These are phyloP conservation scores for Phytophthora chlamydospora DNA, from an alignment of 352 stramenopile species.

Conservation along the genomic window DNA sequence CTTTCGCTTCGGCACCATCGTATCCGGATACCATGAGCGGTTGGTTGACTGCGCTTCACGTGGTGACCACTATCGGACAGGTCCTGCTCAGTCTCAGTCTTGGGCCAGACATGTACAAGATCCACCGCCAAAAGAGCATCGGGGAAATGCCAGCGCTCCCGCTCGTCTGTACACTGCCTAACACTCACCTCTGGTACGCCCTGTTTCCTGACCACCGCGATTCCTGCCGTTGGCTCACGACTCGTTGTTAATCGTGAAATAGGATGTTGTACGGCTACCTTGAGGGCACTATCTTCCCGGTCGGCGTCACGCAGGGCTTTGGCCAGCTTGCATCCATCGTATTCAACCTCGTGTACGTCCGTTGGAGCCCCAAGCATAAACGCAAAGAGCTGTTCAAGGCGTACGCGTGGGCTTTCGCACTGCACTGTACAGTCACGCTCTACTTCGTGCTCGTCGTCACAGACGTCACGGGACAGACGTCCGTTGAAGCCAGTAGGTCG, in stretches of 20 bases:
- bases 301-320: constrained; percentile 27
- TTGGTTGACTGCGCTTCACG: constrained; percentile 21
- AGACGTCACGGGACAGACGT: constrained; percentile 31
- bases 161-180: constrained; percentile 21
- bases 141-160: constrained; percentile 23
- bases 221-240: no score
- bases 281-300: constrained; percentile 25
- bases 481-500: constrained; percentile 5
- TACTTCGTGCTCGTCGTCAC: constrained; percentile 42
- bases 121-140: constrained; percentile 20
- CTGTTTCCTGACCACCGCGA: no score
- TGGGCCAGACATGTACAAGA: constrained; percentile 23
- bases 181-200: constrained; percentile 29
- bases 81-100: constrained; percentile 29
- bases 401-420: constrained; percentile 1
- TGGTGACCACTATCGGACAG: constrained; percentile 21
- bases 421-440: constrained; percentile 23
- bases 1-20: neutral
- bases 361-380: constrained; percentile 12
- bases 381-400: constrained; percentile 14
- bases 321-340: constrained; percentile 14
- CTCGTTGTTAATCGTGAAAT: no score
- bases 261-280: constrained; percentile 31
- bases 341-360: constrained; percentile 29
- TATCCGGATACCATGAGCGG: constrained; percentile 19